phyloP scores from a whole-genome alignment of 257 asterid genomes.

The Salvia rosmarinus region DNA sequence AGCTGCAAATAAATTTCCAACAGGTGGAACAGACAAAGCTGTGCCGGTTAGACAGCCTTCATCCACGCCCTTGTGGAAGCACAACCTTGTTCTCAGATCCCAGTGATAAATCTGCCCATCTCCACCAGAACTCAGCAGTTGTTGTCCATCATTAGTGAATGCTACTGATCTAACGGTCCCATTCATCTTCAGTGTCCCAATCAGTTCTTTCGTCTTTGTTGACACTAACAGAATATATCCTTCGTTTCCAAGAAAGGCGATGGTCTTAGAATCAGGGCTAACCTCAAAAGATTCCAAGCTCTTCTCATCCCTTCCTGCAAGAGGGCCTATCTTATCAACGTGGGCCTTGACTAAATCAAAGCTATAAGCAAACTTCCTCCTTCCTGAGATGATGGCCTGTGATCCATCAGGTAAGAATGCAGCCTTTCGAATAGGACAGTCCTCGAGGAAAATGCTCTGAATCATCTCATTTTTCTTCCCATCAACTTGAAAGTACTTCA shows the following conservation, averaged over 20 bases:
- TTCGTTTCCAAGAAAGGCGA: slow-evolving; percentile 89
- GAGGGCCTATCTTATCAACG: slow-evolving; percentile 76
- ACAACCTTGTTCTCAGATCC: slow-evolving; percentile 82
- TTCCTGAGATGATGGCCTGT: slow-evolving; percentile 71
- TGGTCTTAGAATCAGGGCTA: slow-evolving; percentile 83
- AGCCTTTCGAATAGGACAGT: slow-evolving; percentile 82
- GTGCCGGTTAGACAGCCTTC: slow-evolving; percentile 92
- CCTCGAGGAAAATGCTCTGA: slow-evolving; percentile 82
- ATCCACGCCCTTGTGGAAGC: slow-evolving; percentile 80
- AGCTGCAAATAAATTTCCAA: slow-evolving; percentile 84
- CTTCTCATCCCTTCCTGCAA: slow-evolving; percentile 90
- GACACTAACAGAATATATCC: slow-evolving; percentile 85
- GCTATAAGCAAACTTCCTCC: slow-evolving; percentile 86
- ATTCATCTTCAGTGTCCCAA: slow-evolving; percentile 91
- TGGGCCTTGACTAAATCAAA: slow-evolving; percentile 75
- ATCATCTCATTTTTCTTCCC: slow-evolving; percentile 80
- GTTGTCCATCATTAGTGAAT: slow-evolving; percentile 69
- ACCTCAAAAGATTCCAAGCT: slow-evolving; percentile 90
- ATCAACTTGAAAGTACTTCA: slow-evolving; percentile 84
- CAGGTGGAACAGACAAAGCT: slow-evolving; percentile 64
- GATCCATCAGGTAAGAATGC: slow-evolving; percentile 92
- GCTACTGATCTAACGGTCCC: slow-evolving; percentile 81
- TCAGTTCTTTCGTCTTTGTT: slow-evolving; percentile 73
- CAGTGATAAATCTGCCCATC: slow-evolving; percentile 89
- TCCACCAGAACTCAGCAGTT: slow-evolving; percentile 78